These are phyloP conservation scores for Solanum etuberosum DNA, from an alignment of 257 asterid species.

Conservation along the genomic window DNA sequence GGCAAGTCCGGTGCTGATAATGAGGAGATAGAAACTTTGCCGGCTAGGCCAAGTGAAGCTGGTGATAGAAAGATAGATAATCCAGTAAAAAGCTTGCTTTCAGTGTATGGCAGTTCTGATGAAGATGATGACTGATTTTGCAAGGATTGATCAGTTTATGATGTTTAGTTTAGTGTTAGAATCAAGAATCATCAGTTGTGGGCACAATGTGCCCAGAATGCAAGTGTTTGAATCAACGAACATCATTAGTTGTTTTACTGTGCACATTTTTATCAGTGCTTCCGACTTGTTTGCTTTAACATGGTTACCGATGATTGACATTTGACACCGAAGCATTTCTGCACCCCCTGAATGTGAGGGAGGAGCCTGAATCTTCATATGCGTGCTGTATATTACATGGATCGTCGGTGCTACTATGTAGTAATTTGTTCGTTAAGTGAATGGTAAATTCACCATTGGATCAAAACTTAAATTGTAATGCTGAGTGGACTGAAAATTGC, in stretches of 20 bases:
- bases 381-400: neutral
- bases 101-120: slow-evolving; percentile 75
- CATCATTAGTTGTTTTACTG: neutral
- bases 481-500: neutral
- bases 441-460: neutral
- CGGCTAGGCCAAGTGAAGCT: slow-evolving; percentile 16
- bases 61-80: slow-evolving; percentile 33
- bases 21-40: slow-evolving; percentile 16
- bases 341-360: neutral
- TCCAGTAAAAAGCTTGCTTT: slow-evolving; percentile 68
- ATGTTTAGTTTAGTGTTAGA: neutral
- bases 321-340: neutral
- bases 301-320: neutral
- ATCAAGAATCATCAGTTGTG: neutral
- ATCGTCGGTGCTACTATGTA: neutral
- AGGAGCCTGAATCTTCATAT: neutral
- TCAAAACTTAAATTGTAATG: neutral
- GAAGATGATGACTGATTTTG: slow-evolving; percentile 63
- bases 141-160: neutral
- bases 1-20: slow-evolving; percentile 13
- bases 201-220: neutral
- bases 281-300: neutral
- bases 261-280: neutral
- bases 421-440: neutral
- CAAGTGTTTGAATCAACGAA: neutral